Evolutionary conservation across 2,329 filamentous ascomycete genomes (phyloP), one percentile per base, ranked within the genome.

Genomic region (Exophiala sp.): DNA sequence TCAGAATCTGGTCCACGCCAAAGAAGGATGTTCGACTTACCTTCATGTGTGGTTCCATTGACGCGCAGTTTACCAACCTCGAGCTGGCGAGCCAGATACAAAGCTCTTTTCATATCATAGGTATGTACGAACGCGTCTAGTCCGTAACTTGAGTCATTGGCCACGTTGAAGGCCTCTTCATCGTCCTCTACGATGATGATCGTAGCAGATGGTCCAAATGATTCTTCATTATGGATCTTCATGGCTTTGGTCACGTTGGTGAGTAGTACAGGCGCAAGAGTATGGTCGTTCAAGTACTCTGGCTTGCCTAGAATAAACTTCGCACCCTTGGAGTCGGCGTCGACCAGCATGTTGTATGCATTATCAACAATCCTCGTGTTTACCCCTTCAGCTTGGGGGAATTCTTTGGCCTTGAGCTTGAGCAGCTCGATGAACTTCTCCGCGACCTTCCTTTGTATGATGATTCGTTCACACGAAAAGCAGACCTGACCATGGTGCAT

Each of bases 391-490:
- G 35, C 29, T 18, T 5, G 8, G 1, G 38, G 38, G 12, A 44
- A 50, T 10, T 45, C 21, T 2, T 2, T 4, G 5, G 52, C 45
- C 5, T 33, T 42, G 3, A 44, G 4, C 70, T 48, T 77, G 72
- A 83, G 71, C 8, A 73, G 69, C 39, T 72, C 65, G 35, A 72
- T 74, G 68, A 87, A 86, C 21, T 75, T 68, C n/a, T 74, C 71
- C 51, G 75, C 72, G 50, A 86, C 71, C 24, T 71, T 71, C 50
- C 75, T 75, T 65, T 84, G 78, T 16, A 86, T 80, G n/a, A 85
- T 68, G 54, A 94, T 85, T 32, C 84, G 81, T 72, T 95, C 89
- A 0, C 89, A 92, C 18, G 81, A 80, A 88, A 95, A 94, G 76
- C 90, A 95, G 38, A 94, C 82, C 72, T 95, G 90, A 0, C 90